Evolutionary conservation across 495 filamentous ascomycete genomes (phyloP), one percentile per base, ranked within the genome.

Genomic region (Penicillium flavigenum): DNA sequence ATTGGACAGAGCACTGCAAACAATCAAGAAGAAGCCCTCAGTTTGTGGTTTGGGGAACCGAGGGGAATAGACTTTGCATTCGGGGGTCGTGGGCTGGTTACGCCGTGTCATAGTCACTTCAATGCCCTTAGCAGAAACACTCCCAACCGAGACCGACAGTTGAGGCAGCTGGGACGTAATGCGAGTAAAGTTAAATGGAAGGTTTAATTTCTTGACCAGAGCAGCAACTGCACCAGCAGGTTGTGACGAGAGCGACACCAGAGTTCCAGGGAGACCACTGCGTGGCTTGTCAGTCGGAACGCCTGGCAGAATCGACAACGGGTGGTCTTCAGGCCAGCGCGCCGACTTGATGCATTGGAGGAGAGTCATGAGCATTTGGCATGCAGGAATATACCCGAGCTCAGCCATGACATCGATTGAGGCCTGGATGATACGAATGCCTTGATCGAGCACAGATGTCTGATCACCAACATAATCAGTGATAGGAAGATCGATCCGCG

Each of bases 381-480:
- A 88, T 47, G 86, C 89, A 16, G 83, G 84, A 3, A 90, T 73
- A 66, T 88, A 87, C 19, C 91, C 91, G 2, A 97, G 70, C 70
- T 99, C 94, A n/a, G 95, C 88, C 63, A 99, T 80, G 16, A 96
- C 87, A 65, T 99, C 94, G 57, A 98, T 93, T 9, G 86, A 87
- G 12, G 94, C 94, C 58, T 88, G 81, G 54, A 97, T 86, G 68
- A 98, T 91, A 85, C 94, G 93, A 58, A 99, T 93, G 24, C 89
- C 88, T 65, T 99, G 94, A 73, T 99, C 94, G 11, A 98, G 81
- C 8, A 96, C 90, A 31, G 84, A 87, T 44, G 83, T 90, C 67
- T 93, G 90, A 71, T 99, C 94, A 62, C 93, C 94, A 7, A 98
- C 90, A 61, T 99, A 99, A 77, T 99, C 94, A 2, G 91, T 88